phyloP scores from a whole-genome alignment of 2,329 filamentous ascomycete species.

The Myriosclerotinia duriaeana region DNA sequence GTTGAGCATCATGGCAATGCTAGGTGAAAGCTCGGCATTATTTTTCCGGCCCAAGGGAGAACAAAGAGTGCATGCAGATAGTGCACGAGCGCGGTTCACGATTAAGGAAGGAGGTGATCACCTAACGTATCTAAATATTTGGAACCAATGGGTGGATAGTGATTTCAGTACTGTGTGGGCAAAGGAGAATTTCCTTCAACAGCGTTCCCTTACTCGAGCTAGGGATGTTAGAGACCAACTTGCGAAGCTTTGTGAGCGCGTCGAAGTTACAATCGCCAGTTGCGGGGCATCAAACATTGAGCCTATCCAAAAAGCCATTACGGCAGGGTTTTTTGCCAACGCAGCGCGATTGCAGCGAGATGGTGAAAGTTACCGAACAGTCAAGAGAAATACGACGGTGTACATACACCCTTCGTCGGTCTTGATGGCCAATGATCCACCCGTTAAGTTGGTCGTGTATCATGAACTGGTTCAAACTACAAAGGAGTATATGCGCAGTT shows the following conservation, averaged over 20 bases:
- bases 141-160: slow-evolving; percentile 90
- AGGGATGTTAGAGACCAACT: slow-evolving; percentile 92
- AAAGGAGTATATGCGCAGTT: slow-evolving; percentile 90
- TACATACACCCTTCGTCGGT: slow-evolving; percentile 89
- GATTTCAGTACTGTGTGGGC: slow-evolving; percentile 88
- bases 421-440: slow-evolving; percentile 73
- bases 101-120: slow-evolving; percentile 90
- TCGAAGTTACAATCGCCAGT: slow-evolving; percentile 74
- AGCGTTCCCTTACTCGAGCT: slow-evolving; percentile 82
- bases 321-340: slow-evolving; percentile 92
- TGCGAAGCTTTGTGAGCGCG: slow-evolving; percentile 85
- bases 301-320: slow-evolving; percentile 84
- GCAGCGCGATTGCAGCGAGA: slow-evolving; percentile 79
- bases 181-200: slow-evolving; percentile 90
- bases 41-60: slow-evolving; percentile 90
- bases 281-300: slow-evolving; percentile 69
- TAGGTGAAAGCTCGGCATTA: slow-evolving; percentile 81
- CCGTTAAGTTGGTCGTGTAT: slow-evolving; percentile 80
- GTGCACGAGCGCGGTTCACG: slow-evolving; percentile 83
- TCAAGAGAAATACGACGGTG: slow-evolving; percentile 86
- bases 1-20: slow-evolving; percentile 89
- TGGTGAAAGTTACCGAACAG: slow-evolving; percentile 84
- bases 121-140: slow-evolving; percentile 84
- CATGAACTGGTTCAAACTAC: slow-evolving; percentile 78
- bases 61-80: slow-evolving; percentile 95